A percentile compares a stretch with the other conserved stretches of the same genome.
Evolutionary conservation across 2,329 filamentous ascomycete genomes (phyloP).

Genomic region (Curvularia lunata): DNA sequence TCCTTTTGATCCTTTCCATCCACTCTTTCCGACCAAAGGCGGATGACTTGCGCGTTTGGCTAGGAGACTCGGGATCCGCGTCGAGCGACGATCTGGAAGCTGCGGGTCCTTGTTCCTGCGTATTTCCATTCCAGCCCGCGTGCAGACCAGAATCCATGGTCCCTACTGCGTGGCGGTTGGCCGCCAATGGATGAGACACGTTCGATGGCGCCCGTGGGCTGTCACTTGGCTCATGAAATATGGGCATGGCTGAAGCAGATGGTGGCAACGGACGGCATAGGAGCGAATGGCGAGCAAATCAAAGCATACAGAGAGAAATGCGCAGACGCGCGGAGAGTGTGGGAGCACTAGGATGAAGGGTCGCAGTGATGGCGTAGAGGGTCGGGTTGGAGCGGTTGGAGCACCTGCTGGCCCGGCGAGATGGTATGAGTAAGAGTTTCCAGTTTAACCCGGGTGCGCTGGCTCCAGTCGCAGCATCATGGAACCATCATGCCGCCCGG

Average conservation of each 20-base stretch:
- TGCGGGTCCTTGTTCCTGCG: constrained; percentile 14
- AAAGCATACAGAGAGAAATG: constrained; percentile 17
- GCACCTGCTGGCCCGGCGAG: constrained; percentile 41
- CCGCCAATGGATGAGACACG: constrained; percentile 24
- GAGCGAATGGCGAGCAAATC: constrained; percentile 18
- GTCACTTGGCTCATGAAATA: constrained; percentile 49
- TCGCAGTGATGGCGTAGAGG: constrained; percentile 32
- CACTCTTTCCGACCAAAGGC: constrained; percentile 72
- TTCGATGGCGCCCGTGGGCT: constrained; percentile 30
- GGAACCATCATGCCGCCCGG: constrained; percentile 22
- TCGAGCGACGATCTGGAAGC: constrained; percentile 10
- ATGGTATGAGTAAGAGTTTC: constrained; percentile 37
- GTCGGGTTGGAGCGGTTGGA: constrained; percentile 38
- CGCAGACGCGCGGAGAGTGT: constrained; percentile 14
- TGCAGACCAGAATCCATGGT: constrained; percentile 16
- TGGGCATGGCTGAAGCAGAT: constrained; percentile 43
- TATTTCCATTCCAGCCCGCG: constrained; percentile 13
- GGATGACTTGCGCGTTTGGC: constrained; percentile 31
- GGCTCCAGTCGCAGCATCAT: constrained; percentile 42
- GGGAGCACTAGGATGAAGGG: constrained; percentile 31
- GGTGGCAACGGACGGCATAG: constrained; percentile 34
- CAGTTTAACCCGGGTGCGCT: constrained; percentile 39
- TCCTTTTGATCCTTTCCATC: constrained; percentile 83
- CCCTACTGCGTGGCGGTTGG: constrained; percentile 26
- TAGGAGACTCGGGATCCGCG: constrained; percentile 26